A percentile compares a stretch with the other conserved stretches of the same genome.
Conservation (phyloP, 345 rosid species). For the Linum lewisii region DNA sequence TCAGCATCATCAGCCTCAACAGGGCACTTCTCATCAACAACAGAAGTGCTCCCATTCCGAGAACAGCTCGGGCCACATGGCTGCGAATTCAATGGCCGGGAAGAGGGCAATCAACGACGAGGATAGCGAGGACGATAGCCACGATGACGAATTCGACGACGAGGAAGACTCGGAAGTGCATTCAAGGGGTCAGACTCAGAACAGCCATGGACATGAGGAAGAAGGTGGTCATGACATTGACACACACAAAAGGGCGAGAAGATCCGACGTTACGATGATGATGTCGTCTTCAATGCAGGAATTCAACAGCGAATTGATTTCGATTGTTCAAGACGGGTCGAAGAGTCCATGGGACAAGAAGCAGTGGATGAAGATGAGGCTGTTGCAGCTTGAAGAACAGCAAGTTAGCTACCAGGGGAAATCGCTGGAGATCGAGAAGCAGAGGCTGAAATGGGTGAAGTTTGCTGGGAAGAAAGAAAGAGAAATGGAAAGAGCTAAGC, state of each 20-base stretch:
- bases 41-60: constrained; percentile 47
- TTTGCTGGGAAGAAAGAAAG: constrained; percentile 83
- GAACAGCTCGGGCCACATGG: constrained; percentile 19
- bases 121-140: constrained; percentile 31
- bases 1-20: constrained; percentile 24
- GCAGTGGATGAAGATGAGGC: constrained; percentile 62
- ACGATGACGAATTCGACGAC: constrained; percentile 23
- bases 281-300: background rate
- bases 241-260: constrained; percentile 32
- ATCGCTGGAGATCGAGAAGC: constrained; percentile 78
- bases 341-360: constrained; percentile 78
- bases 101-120: constrained; percentile 25
- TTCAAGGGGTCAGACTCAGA: constrained; percentile 30
- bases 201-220: constrained; percentile 30
- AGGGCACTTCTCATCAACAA: constrained; percentile 18
- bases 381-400: constrained; percentile 64
- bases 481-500: constrained; percentile 84
- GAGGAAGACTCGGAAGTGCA: constrained; percentile 22
- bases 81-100: constrained; percentile 18
- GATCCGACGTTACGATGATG: background rate
- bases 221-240: constrained; percentile 27
- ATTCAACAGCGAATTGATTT: constrained; percentile 34
- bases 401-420: constrained; percentile 48
- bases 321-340: constrained; percentile 40
- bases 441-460: constrained; percentile 83